Conservation (phyloP, 2,329 filamentous ascomycete species). For the Ceratocystis diversiconidia region DNA sequence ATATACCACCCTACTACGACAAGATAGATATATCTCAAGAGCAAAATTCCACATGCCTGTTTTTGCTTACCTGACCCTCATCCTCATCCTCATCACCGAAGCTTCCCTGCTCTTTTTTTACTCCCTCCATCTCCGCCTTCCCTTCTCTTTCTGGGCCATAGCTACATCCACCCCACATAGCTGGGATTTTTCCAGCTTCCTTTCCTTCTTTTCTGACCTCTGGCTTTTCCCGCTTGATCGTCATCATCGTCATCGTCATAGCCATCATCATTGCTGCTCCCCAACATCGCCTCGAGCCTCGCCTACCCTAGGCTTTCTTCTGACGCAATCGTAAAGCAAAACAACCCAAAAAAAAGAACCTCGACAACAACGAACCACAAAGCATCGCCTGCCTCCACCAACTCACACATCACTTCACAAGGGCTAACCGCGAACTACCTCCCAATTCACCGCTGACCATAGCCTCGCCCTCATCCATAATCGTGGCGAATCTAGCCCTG, state of each 20-base stretch:
- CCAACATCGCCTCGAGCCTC: neutral
- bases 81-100: neutral
- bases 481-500: slow-evolving; percentile 13
- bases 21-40: neutral
- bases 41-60: slow-evolving; percentile 5
- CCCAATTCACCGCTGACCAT: neutral
- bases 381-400: neutral
- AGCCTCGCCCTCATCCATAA: slow-evolving; percentile 1
- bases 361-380: neutral
- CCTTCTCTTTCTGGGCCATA: neutral
- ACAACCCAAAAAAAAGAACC: neutral
- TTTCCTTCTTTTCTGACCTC: neutral
- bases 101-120: neutral
- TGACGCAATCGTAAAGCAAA: too few relatives aligned
- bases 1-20: neutral
- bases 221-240: neutral
- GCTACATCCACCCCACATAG: slow-evolving; percentile 8
- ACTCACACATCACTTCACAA: neutral
- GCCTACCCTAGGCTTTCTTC: neutral
- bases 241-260: neutral
- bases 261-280: neutral
- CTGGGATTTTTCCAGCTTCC: slow-evolving; percentile 2
- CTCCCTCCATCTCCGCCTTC: neutral
- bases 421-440: neutral
- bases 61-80: neutral